These are phyloP conservation scores for Crepidotus variabilis DNA, from an alignment of 768 basidiomycete genomes.

Conservation along the genomic window DNA sequence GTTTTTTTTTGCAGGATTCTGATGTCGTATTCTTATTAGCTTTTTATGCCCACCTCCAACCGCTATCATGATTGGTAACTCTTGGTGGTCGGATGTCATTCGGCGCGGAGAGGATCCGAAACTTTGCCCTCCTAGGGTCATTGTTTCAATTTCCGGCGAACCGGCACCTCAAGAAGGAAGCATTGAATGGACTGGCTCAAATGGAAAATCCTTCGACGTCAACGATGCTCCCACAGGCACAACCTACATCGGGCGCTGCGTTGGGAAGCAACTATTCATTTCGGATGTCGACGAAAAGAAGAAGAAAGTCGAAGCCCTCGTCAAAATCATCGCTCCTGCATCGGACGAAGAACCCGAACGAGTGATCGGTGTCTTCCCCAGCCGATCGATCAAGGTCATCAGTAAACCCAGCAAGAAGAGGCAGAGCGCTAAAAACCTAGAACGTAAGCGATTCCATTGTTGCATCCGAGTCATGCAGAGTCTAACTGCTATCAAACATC, in stretches of 20 bases:
- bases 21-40: conserved; percentile 30
- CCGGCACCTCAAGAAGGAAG: conserved; percentile 79
- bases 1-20: conserved; percentile 7
- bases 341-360: conserved; percentile 80
- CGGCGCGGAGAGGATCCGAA: conserved; percentile 74
- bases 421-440: conserved; percentile 88
- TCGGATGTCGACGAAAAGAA: conserved; percentile 94
- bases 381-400: conserved; percentile 96
- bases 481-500: conserved; percentile 10
- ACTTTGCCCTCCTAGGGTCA: conserved; percentile 73
- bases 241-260: conserved; percentile 89
- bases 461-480: conserved; percentile 3
- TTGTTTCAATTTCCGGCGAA: conserved; percentile 91
- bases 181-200: conserved; percentile 83
- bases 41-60: conserved; percentile 94
- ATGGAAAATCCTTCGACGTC: conserved; percentile 82
- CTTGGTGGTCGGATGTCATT: conserved; percentile 87
- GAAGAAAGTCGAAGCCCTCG: conserved; percentile 91
- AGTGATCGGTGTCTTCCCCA: conserved; percentile 85
- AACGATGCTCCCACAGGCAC: conserved; percentile 75
- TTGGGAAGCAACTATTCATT: conserved; percentile 93
- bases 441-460: conserved; percentile 55
- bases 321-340: conserved; percentile 80
- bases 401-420: conserved; percentile 98
- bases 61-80: conserved; percentile 89